Evolutionary conservation across 768 basidiomycete genomes (phyloP).

Genomic region (Chalciporus sphaerocephalus): DNA sequence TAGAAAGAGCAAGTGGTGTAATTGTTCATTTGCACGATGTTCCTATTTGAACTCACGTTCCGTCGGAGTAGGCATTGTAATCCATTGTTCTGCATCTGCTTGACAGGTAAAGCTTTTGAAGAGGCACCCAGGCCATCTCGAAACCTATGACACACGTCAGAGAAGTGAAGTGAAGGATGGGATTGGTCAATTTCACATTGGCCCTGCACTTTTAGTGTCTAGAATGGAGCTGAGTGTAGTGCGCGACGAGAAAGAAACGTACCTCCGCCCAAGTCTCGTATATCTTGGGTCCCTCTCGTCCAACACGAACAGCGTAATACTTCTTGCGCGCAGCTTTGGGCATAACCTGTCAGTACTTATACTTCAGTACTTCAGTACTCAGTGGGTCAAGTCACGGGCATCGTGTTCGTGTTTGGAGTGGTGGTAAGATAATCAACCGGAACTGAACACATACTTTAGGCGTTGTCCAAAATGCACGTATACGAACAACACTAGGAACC

Average conservation of each 20-base stretch:
- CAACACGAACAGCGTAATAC: constrained; percentile 59
- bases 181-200: constrained; percentile 32
- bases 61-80: constrained; percentile 16
- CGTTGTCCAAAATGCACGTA: no score
- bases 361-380: no score
- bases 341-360: constrained; percentile 18
- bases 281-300: constrained; percentile 53
- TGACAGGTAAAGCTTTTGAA: constrained; percentile 49
- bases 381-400: no score
- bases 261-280: constrained; percentile 62
- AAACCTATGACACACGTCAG: constrained; percentile 36
- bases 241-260: constrained; percentile 10
- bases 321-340: constrained; percentile 35
- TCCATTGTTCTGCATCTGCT: constrained; percentile 49
- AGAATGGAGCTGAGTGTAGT: not conserved
- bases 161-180: not conserved
- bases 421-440: not conserved
- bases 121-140: constrained; percentile 47
- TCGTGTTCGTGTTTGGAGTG: not conserved
- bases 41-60: constrained; percentile 19
- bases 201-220: constrained; percentile 39
- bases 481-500: not conserved
- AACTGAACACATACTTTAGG: constrained; percentile 4
- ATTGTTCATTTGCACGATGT: not conserved
- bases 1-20: not conserved